Conservation (phyloP, 192 early-diverging fungal genomes). For the Mortierella alpina region DNA sequence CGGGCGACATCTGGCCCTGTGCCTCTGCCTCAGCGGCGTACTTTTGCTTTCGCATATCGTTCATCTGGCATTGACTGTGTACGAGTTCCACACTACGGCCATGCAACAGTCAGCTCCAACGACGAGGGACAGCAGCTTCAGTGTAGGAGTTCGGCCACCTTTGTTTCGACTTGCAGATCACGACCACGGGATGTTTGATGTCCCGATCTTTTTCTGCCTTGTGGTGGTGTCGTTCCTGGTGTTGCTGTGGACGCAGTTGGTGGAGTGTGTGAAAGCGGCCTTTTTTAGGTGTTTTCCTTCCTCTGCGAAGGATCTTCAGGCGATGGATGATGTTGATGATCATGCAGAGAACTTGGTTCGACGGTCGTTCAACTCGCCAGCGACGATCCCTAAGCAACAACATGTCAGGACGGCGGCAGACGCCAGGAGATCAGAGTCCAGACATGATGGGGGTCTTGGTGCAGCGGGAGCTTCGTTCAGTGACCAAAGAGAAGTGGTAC, state of each 20-base stretch:
- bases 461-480: too few relatives aligned
- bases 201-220: not conserved
- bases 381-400: too few relatives aligned
- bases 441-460: too few relatives aligned
- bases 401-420: too few relatives aligned
- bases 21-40: constrained; percentile 4
- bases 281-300: not conserved
- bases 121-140: not conserved
- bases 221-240: not conserved
- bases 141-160: not conserved
- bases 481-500: too few relatives aligned
- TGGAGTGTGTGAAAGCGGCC: not conserved
- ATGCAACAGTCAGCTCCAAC: not conserved
- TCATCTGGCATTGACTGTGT: not conserved
- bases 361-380: too few relatives aligned
- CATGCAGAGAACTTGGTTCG: too few relatives aligned
- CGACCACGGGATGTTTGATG: constrained; percentile 3
- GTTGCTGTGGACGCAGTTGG: not conserved
- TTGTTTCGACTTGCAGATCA: not conserved
- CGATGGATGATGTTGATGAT: not conserved
- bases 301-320: not conserved
- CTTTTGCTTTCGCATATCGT: not conserved
- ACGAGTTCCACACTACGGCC: not conserved
- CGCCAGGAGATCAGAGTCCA: too few relatives aligned
- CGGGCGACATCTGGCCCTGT: constrained; percentile 2